Conservation (phyloP, 805 yeast species). For the Brettanomyces anomalus region DNA sequence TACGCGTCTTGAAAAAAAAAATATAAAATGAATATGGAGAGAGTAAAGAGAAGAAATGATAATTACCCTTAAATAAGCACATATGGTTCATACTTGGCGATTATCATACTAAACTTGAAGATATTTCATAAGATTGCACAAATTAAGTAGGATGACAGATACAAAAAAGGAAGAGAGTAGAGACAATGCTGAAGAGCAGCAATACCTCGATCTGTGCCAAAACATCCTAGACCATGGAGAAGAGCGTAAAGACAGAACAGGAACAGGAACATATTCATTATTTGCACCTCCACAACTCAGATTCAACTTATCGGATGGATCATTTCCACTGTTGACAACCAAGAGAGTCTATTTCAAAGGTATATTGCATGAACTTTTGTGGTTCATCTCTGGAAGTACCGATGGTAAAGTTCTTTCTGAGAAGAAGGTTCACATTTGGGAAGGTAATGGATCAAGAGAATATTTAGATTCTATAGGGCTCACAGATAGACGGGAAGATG, state of each 20-base stretch:
- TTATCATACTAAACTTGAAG: too few relatives aligned
- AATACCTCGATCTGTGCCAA: conserved; percentile 74
- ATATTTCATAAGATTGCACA: too few relatives aligned
- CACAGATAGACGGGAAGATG: conserved; percentile 77
- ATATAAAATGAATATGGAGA: too few relatives aligned
- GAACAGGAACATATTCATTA: conserved; percentile 86
- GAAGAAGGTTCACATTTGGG: conserved; percentile 96
- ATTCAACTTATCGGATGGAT: conserved; percentile 61
- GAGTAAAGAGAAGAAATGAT: too few relatives aligned
- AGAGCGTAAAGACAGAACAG: conserved; percentile 90
- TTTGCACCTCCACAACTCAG: conserved; percentile 96
- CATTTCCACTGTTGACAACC: conserved; percentile 86
- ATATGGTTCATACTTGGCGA: too few relatives aligned
- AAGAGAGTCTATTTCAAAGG: conserved; percentile 87
- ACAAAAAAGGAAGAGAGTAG: too few relatives aligned
- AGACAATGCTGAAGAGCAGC: conserved; percentile 59
- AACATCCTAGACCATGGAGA: conserved; percentile 80
- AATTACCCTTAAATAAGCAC: too few relatives aligned
- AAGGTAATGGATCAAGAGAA: conserved; percentile 94
- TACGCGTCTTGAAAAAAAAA: too few relatives aligned
- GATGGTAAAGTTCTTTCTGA: conserved; percentile 74
- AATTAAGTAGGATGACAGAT: too few relatives aligned
- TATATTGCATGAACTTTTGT: conserved; percentile 78
- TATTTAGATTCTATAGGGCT: conserved; percentile 80
- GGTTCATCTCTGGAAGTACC: conserved; percentile 90